These are phyloP conservation scores for Nannochloris sp. DNA, from an alignment of 139 green algal species.

Conservation along the genomic window DNA sequence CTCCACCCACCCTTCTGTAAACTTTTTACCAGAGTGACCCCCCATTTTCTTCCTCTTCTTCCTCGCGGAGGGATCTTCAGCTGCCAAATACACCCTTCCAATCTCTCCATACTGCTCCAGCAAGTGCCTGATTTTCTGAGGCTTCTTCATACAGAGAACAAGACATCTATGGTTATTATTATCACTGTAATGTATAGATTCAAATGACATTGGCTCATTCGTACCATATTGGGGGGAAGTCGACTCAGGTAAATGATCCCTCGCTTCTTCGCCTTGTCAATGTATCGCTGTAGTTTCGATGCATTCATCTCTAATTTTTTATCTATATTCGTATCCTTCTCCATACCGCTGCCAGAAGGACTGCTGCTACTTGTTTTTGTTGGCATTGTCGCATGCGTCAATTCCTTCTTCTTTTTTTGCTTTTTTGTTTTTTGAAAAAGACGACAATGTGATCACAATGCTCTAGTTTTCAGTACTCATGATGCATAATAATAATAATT, in stretches of 20 bases:
- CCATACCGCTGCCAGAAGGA: too few relatives aligned
- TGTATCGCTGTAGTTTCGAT: constrained; percentile 17
- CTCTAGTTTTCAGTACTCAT: too few relatives aligned
- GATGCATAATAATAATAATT: too few relatives aligned
- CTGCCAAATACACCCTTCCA: constrained; percentile 76
- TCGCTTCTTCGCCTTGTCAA: constrained; percentile 12
- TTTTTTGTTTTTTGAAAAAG: too few relatives aligned
- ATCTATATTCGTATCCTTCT: not conserved
- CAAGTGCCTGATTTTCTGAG: constrained; percentile 81
- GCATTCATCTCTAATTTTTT: not conserved
- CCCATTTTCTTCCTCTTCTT: constrained; percentile 45
- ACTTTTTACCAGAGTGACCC: constrained; percentile 81
- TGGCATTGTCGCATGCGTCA: too few relatives aligned
- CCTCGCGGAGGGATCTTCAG: constrained; percentile 48
- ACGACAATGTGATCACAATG: too few relatives aligned
- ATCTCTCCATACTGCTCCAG: constrained; percentile 66
- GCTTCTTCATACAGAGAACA: constrained; percentile 58
- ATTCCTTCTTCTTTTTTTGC: too few relatives aligned
- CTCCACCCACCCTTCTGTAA: constrained; percentile 94
- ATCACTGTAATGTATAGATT: too few relatives aligned
- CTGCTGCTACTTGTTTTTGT: too few relatives aligned
- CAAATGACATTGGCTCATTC: not conserved
- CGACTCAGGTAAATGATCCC: constrained; percentile 82
- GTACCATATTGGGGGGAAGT: constrained; percentile 55
- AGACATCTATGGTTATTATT: not conserved